A percentile compares a stretch with the other conserved stretches of the same genome.
Conservation (phyloP, 345 rosid genomes). For the Mallotus nudiflorus region DNA sequence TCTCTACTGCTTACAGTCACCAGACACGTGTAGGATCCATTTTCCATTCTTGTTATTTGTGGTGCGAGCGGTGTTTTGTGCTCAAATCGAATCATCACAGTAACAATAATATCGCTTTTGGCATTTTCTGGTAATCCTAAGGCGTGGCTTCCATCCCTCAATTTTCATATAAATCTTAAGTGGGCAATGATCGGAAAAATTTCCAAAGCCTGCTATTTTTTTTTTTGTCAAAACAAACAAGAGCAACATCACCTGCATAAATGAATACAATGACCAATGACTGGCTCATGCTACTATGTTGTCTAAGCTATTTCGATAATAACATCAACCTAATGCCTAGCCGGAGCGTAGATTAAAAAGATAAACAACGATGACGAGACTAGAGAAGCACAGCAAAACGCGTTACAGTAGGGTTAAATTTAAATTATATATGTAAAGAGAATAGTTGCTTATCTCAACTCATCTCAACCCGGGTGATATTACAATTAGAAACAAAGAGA, state of each 20-base stretch:
- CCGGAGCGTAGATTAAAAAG: not conserved
- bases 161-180: too few species aligned
- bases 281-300: too few species aligned
- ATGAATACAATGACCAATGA: too few species aligned
- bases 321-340: not conserved
- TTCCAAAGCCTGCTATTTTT: too few species aligned
- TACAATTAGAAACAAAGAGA: constrained; percentile 20
- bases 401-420: constrained; percentile 20
- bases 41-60: constrained; percentile 27
- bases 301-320: too few species aligned
- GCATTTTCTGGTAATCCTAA: not conserved
- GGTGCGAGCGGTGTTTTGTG: constrained; percentile 14
- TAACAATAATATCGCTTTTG: constrained; percentile 10
- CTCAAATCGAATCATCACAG: too few species aligned
- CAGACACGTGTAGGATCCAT: constrained; percentile 31
- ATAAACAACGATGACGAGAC: too few species aligned
- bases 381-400: constrained; percentile 2
- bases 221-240: too few species aligned
- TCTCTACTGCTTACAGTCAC: not conserved
- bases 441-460: constrained; percentile 15
- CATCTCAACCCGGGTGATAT: constrained; percentile 24
- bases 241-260: too few species aligned
- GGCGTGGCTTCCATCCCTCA: too few species aligned
- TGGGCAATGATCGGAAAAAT: too few species aligned
- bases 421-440: not conserved